Percentiles rank a stretch among this genome's conserved stretches.
phyloP scores from a whole-genome alignment of 2,329 filamentous ascomycete species.

The Fusarium incarnatum region DNA sequence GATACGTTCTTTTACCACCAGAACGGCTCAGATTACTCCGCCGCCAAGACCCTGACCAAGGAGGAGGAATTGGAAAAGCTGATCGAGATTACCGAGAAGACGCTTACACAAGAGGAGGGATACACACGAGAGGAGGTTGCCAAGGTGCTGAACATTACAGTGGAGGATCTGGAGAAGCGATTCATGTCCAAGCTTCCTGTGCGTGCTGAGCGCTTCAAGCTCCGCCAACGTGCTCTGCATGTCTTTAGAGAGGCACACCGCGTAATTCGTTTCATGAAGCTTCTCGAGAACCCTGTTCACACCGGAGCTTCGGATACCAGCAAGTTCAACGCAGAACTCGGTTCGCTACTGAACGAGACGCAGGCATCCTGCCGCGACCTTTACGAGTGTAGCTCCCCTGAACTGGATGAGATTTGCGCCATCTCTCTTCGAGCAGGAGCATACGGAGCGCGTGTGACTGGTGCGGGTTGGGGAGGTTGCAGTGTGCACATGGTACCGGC shows the following conservation, averaged over 20 bases:
- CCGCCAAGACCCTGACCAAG: conserved; percentile 58
- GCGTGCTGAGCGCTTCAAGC: conserved; percentile 85
- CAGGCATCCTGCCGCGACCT: conserved; percentile 87
- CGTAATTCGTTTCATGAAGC: conserved; percentile 83
- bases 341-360: conserved; percentile 87
- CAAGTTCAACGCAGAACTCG: conserved; percentile 75
- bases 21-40: conserved; percentile 52
- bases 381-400: conserved; percentile 92
- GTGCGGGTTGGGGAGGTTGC: conserved; percentile 97
- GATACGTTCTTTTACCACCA: conserved; percentile 77
- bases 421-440: conserved; percentile 83
- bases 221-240: conserved; percentile 88
- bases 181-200: conserved; percentile 93
- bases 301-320: conserved; percentile 63
- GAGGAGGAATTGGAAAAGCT: conserved; percentile 79
- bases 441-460: conserved; percentile 87
- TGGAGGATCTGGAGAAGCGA: conserved; percentile 76
- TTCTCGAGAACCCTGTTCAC: conserved; percentile 70
- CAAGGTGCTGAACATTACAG: conserved; percentile 73
- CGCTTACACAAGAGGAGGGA: conserved; percentile 81
- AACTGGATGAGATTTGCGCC: conserved; percentile 88
- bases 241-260: conserved; percentile 91
- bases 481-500: conserved; percentile 92
- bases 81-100: conserved; percentile 74
- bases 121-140: conserved; percentile 92